phyloP scores from a whole-genome alignment of 768 basidiomycete species.

The Amanita fuliginea region DNA sequence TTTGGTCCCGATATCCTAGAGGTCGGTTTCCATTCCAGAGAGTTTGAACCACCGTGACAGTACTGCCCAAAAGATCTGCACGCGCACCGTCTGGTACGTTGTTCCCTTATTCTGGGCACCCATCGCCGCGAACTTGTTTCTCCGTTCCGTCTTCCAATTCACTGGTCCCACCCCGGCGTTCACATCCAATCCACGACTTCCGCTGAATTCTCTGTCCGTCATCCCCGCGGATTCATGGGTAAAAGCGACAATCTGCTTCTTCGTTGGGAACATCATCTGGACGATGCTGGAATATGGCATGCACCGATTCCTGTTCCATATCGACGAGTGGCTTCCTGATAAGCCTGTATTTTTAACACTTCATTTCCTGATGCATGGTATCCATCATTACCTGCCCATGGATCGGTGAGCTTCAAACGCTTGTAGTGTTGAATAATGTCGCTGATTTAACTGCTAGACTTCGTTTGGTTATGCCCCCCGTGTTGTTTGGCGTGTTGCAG shows the following conservation, averaged over 20 bases:
- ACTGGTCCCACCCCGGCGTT: slow-evolving; percentile 58
- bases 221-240: slow-evolving; percentile 40
- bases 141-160: slow-evolving; percentile 79
- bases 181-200: slow-evolving; percentile 41
- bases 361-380: slow-evolving; percentile 90
- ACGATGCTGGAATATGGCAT: slow-evolving; percentile 87
- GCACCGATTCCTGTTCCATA: slow-evolving; percentile 96
- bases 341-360: slow-evolving; percentile 64
- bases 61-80: slow-evolving; percentile 44
- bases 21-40: slow-evolving; percentile 26
- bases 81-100: slow-evolving; percentile 87
- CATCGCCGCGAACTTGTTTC: slow-evolving; percentile 68
- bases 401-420: slow-evolving; percentile 46
- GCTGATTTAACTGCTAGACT: slow-evolving; percentile 31
- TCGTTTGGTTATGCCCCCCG: slow-evolving; percentile 95
- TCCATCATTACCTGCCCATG: slow-evolving; percentile 98
- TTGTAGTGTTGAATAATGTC: neutral
- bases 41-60: neutral
- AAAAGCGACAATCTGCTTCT: slow-evolving; percentile 59
- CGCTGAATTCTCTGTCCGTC: slow-evolving; percentile 33
- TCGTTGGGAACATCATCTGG: slow-evolving; percentile 85
- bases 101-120: slow-evolving; percentile 90
- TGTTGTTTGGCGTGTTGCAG: slow-evolving; percentile 66
- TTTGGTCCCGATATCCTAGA: slow-evolving; percentile 80
- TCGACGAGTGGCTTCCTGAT: slow-evolving; percentile 85